Evolutionary conservation across 495 filamentous ascomycete genomes (phyloP).

Genomic region (Tuber melanosporum): DNA sequence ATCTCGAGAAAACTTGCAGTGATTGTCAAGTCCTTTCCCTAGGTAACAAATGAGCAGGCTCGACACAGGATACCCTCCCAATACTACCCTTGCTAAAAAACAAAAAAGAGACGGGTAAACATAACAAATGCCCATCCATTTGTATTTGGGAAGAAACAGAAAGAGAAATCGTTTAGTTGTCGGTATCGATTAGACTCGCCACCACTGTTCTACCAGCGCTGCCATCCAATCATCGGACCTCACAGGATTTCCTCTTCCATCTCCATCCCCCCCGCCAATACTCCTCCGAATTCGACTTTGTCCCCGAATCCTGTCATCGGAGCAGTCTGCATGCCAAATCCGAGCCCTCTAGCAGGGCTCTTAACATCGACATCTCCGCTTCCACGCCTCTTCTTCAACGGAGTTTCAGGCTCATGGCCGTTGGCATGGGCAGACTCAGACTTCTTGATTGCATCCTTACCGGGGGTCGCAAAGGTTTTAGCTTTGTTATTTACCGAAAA

Average conservation of each 20-base stretch:
- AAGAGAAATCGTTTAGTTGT: not conserved
- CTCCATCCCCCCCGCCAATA: slow-evolving; percentile 29
- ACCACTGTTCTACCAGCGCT: slow-evolving; percentile 34
- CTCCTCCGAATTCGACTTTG: slow-evolving; percentile 37
- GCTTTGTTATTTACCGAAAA: slow-evolving; percentile 17
- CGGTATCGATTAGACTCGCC: not conserved
- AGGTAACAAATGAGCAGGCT: slow-evolving; percentile 37
- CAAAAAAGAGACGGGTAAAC: slow-evolving; percentile 13
- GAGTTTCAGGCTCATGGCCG: slow-evolving; percentile 35
- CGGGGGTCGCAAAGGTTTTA: slow-evolving; percentile 11
- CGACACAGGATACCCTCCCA: slow-evolving; percentile 27
- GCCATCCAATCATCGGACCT: slow-evolving; percentile 31
- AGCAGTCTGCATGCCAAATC: slow-evolving; percentile 28
- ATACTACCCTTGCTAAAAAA: slow-evolving; percentile 19
- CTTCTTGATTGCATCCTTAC: slow-evolving; percentile 7
- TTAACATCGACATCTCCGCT: slow-evolving; percentile 38
- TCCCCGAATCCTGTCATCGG: slow-evolving; percentile 30
- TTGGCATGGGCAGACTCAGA: slow-evolving; percentile 8
- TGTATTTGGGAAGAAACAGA: slow-evolving; percentile 10
- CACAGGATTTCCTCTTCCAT: slow-evolving; percentile 38
- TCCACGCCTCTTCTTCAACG: slow-evolving; percentile 38
- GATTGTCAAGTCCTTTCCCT: slow-evolving; percentile 42
- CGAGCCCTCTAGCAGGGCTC: slow-evolving; percentile 29
- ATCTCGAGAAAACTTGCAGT: slow-evolving; percentile 42
- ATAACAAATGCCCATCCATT: not conserved